Conservation (phyloP, 129 eudicot genomes). For the Calendula officinalis region DNA sequence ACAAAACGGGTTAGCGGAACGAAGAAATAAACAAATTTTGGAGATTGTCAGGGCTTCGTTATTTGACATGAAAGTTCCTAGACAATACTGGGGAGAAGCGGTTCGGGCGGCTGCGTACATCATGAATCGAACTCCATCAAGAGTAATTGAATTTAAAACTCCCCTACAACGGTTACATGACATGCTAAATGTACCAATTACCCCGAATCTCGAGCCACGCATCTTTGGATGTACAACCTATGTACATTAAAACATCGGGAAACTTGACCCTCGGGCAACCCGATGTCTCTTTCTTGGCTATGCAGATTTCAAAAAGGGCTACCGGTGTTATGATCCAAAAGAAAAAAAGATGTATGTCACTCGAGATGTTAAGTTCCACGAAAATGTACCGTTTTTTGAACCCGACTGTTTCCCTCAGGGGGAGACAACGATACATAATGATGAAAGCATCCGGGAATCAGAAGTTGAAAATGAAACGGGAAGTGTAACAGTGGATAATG, state of each 20-base stretch:
- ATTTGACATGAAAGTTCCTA: slow-evolving; percentile 8
- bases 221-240: slow-evolving; percentile 2
- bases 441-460: background rate
- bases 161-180: slow-evolving; percentile 20
- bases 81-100: slow-evolving; percentile 17
- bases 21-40: background rate
- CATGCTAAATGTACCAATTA: slow-evolving; percentile 1
- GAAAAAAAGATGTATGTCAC: slow-evolving; percentile 3
- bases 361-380: background rate
- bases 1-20: slow-evolving; percentile 6
- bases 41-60: slow-evolving; percentile 15
- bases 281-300: slow-evolving; percentile 19
- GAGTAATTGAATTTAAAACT: slow-evolving; percentile 16
- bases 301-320: slow-evolving; percentile 6
- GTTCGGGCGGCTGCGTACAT: slow-evolving; percentile 2
- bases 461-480: background rate
- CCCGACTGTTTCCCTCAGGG: slow-evolving; percentile 9
- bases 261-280: slow-evolving; percentile 5
- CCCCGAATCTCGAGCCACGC: slow-evolving; percentile 23
- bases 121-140: slow-evolving; percentile 15
- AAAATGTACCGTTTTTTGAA: background rate
- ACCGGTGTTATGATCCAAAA: slow-evolving; percentile 9
- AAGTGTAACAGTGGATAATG: background rate
- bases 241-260: slow-evolving; percentile 10
- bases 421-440: background rate